Evolutionary conservation across 164 flowering plant genomes (phyloP).

Genomic region (Macadamia integrifolia): DNA sequence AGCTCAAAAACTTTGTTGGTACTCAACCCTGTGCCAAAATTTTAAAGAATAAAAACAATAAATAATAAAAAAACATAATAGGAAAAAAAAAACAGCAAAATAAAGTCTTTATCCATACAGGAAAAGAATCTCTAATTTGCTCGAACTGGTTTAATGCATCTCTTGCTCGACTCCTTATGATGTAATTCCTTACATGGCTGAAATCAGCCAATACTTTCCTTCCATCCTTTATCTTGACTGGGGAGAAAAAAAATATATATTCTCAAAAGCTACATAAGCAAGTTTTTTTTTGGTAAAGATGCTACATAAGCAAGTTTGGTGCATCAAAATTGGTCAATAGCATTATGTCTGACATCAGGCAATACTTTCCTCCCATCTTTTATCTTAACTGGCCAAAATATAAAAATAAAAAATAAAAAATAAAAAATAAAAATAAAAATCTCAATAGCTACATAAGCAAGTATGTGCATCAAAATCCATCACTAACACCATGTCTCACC

Average conservation of each 20-base stretch:
- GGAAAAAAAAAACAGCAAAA: background rate
- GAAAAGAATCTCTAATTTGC: conserved; percentile 12
- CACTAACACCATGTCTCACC: conserved; percentile 24
- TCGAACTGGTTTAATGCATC: conserved; percentile 32
- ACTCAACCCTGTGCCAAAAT: background rate
- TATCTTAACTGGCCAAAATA: conserved; percentile 18
- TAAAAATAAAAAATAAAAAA: background rate
- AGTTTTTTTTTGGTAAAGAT: no score
- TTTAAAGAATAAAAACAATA: no score
- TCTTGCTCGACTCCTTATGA: conserved; percentile 15
- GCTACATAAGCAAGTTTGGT: no score
- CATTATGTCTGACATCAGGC: conserved; percentile 42
- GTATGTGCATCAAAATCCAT: background rate
- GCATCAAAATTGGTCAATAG: background rate
- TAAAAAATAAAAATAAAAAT: background rate
- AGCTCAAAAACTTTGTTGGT: background rate
- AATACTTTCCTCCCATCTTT: conserved; percentile 48
- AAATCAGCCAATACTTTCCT: conserved; percentile 64
- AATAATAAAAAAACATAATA: no score
- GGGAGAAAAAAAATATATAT: background rate
- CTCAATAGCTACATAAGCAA: background rate
- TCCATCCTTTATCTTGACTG: conserved; percentile 30
- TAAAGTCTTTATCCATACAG: background rate
- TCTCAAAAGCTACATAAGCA: background rate
- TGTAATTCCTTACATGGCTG: conserved; percentile 34